Evolutionary conservation across 306 rosid species (phyloP).

Genomic region (Prunus salicina): DNA sequence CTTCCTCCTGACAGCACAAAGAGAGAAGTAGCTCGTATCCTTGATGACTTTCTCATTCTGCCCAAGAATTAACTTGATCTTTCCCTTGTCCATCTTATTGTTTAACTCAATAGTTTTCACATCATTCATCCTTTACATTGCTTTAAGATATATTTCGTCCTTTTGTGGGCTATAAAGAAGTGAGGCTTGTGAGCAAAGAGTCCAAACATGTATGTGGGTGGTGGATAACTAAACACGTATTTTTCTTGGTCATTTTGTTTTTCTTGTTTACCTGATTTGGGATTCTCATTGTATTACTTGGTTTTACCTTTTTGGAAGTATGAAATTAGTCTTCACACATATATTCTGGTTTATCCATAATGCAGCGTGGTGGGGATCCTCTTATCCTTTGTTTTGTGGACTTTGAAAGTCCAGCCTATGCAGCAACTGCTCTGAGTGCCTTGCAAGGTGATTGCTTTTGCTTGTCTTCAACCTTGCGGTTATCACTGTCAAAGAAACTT

Average conservation of each 20-base stretch:
- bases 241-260: background rate
- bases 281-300: background rate
- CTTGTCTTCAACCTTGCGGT: constrained; percentile 15
- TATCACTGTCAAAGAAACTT: constrained; percentile 3
- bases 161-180: constrained; percentile 91
- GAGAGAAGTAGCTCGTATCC: constrained; percentile 95
- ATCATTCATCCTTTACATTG: constrained; percentile 35
- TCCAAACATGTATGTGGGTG: constrained; percentile 69
- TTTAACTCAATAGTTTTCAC: background rate
- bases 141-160: constrained; percentile 83
- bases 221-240: background rate
- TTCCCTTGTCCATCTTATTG: constrained; percentile 6
- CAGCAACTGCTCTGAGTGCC: constrained; percentile 91
- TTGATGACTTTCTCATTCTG: constrained; percentile 28
- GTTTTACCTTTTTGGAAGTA: constrained; percentile 11
- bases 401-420: constrained; percentile 79
- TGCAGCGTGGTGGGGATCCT: constrained; percentile 93
- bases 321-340: constrained; percentile 6
- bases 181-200: constrained; percentile 85
- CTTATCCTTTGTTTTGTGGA: constrained; percentile 89
- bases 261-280: constrained; percentile 7
- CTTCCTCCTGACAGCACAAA: constrained; percentile 79
- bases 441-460: constrained; percentile 61
- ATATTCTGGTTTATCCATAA: constrained; percentile 20
- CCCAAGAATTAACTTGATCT: constrained; percentile 8